These are phyloP conservation scores for Trypethelium eluteriae DNA, from an alignment of 495 filamentous ascomycete genomes.

Conservation along the genomic window DNA sequence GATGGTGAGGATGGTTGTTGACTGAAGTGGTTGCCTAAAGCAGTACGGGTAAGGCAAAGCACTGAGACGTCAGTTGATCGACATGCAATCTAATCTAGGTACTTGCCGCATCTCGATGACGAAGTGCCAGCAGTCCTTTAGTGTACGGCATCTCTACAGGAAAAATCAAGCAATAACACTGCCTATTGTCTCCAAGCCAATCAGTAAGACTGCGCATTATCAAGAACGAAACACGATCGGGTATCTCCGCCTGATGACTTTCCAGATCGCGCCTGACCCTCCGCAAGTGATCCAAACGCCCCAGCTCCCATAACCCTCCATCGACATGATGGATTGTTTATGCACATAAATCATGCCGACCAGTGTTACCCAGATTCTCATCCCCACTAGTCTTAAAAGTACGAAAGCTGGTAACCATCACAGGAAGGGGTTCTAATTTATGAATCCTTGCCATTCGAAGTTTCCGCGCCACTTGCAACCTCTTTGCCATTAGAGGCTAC, in stretches of 20 bases:
- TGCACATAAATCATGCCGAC: too few relatives aligned
- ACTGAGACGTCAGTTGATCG: background rate
- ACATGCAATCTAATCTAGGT: constrained; percentile 1
- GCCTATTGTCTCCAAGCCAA: background rate
- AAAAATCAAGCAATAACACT: background rate
- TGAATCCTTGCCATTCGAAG: too few relatives aligned
- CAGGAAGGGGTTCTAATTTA: too few relatives aligned
- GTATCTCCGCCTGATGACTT: background rate
- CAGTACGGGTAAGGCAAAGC: background rate
- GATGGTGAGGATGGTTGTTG: too few relatives aligned
- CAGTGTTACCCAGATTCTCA: background rate
- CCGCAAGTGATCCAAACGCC: background rate
- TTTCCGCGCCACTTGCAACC: background rate
- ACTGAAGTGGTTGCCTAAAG: too few relatives aligned
- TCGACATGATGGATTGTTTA: too few relatives aligned
- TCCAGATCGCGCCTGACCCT: background rate
- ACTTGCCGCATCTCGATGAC: background rate
- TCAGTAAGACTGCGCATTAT: background rate
- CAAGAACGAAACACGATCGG: background rate
- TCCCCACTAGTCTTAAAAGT: too few relatives aligned
- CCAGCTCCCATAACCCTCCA: background rate
- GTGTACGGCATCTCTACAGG: background rate
- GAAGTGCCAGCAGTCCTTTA: too few relatives aligned
- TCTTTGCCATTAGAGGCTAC: background rate
- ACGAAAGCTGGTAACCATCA: too few relatives aligned